Evolutionary conservation across 75 land plant genomes (phyloP), one percentile per base, ranked within the genome.

Genomic region (Ceratopteris richardii): DNA sequence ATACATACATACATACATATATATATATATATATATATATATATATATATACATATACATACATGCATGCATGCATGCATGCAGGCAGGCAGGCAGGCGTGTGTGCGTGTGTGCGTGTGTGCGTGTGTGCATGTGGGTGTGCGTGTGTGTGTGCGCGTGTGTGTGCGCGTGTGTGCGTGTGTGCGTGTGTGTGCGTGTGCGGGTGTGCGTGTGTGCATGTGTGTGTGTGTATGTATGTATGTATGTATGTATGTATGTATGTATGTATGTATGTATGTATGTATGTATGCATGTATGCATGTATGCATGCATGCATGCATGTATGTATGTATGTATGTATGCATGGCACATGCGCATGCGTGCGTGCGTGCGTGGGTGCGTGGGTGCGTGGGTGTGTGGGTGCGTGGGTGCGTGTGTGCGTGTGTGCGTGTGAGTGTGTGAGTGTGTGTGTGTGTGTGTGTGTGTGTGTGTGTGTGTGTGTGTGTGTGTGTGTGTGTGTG

Each of bases 251-350:
- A 23, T 23, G 54, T n/a, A 23, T 23, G 54, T 18, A 19, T 40
- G 42, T 9, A 40, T 40, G 42, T 40, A 14, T 40, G 42, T 40
- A 40, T 40, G 42, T 18, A 18, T 51, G 54, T 18, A 23, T 51
- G 54, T 18, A 23, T 51, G 54, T 18, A 23, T 51, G 54, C n/a
- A 7, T 51, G 54, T 18, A 23, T 51, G n/a, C 54, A 23, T 51
- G 54, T 23, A 7, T 51, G 54, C 54, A 23, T 51, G 54, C 54
- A 23, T 51, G 54, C n/a, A 18, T 51, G 54, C 54, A 18, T 51
- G 9, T 23, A 14, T 40, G 14, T 14, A 40, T 40, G 9, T 40
- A 14, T 40, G 14, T 40, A n/a, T n/a, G n/a, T n/a, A n/a, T n/a
- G n/a, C n/a, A n/a, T n/a, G n/a, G n/a, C n/a, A n/a, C n/a, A n/a